A percentile compares a stretch with the other conserved stretches of the same genome.
phyloP scores from a whole-genome alignment of 2,329 filamentous ascomycete genomes.

The Nectriaceae sp. region DNA sequence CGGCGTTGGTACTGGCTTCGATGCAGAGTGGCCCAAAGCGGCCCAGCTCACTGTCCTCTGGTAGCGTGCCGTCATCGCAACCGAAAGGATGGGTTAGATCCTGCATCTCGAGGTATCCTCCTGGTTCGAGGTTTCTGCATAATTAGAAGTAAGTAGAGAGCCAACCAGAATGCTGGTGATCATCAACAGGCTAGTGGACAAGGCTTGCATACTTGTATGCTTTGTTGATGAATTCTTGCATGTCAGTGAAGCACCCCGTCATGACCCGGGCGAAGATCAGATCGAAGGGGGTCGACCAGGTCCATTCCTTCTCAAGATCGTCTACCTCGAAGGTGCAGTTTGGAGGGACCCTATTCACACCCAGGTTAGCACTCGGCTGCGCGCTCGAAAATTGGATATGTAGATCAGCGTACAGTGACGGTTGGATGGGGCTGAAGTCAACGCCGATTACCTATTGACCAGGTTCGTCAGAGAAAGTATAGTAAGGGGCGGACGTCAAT shows the following conservation, averaged over 20 bases:
- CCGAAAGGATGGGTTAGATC: conserved; percentile 8
- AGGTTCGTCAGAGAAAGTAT: not conserved
- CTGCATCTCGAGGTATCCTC: conserved; percentile 11
- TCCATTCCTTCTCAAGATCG: conserved; percentile 11
- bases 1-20: conserved; percentile 8
- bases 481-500: not conserved
- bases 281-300: conserved; percentile 6
- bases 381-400: not conserved
- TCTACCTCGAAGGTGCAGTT: conserved; percentile 11
- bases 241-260: conserved; percentile 7
- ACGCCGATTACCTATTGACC: conserved; percentile 7
- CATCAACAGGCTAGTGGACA: not conserved
- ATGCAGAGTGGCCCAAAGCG: not conserved
- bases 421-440: conserved; percentile 12
- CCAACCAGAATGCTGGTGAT: not conserved
- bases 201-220: conserved; percentile 3
- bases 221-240: conserved; percentile 6
- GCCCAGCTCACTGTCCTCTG: not conserved
- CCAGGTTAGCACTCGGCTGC: not conserved
- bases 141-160: not conserved
- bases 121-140: conserved; percentile 11
- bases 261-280: conserved; percentile 7
- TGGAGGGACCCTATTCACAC: conserved; percentile 1
- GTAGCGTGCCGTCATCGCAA: conserved; percentile 8
- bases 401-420: conserved; percentile 3